phyloP scores from a whole-genome alignment of 306 rosid species.

The Sesbania bispinosa region DNA sequence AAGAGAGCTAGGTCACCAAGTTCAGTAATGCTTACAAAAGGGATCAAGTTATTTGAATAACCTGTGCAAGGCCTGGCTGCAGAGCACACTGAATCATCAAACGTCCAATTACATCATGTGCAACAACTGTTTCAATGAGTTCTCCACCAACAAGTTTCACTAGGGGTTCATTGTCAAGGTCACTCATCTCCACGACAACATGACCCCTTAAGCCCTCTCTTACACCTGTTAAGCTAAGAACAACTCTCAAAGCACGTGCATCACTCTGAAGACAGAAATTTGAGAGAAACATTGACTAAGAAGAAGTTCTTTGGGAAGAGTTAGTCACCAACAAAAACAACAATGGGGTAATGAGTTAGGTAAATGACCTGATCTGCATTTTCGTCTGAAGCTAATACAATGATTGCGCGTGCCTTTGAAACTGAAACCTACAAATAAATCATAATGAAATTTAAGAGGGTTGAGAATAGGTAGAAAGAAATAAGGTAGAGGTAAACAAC shows the following conservation, averaged over 20 bases:
- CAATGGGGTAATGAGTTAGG: constrained; percentile 3
- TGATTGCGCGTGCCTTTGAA: constrained; percentile 96
- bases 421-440: constrained; percentile 74
- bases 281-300: constrained; percentile 10
- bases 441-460: neutral
- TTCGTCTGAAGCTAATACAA: constrained; percentile 92
- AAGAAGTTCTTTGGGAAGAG: constrained; percentile 10
- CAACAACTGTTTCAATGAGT: constrained; percentile 95
- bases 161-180: constrained; percentile 92
- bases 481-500: neutral
- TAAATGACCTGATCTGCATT: constrained; percentile 90
- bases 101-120: constrained; percentile 99
- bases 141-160: constrained; percentile 98
- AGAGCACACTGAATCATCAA: constrained; percentile 98
- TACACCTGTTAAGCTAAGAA: constrained; percentile 94
- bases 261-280: constrained; percentile 68
- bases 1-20: constrained; percentile 10
- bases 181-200: constrained; percentile 98
- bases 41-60: constrained; percentile 26
- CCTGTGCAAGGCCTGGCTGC: constrained; percentile 99
- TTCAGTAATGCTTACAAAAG: constrained; percentile 18
- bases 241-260: constrained; percentile 97
- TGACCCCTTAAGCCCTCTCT: constrained; percentile 88
- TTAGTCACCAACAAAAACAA: constrained; percentile 23
- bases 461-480: neutral